Evolutionary conservation across 2,329 filamentous ascomycete genomes (phyloP).

Genomic region (Reticulascus tulasneorum): DNA sequence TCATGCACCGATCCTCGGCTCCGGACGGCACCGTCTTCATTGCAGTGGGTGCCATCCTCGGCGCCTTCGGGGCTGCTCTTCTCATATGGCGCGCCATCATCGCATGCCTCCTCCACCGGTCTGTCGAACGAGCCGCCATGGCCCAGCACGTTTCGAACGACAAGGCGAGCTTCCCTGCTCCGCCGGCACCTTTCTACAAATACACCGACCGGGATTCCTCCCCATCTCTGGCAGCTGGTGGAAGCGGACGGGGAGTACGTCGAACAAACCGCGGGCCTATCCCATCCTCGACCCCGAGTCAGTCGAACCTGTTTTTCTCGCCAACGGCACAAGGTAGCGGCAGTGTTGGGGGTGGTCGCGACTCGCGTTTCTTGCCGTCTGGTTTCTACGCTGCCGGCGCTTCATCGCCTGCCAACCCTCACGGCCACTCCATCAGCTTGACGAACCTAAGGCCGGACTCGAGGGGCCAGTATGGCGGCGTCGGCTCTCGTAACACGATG

Average conservation of each 20-base stretch:
- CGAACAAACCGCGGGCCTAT: constrained; percentile 49
- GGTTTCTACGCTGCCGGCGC: constrained; percentile 81
- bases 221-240: constrained; percentile 44
- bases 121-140: constrained; percentile 79
- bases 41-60: constrained; percentile 82
- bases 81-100: constrained; percentile 85
- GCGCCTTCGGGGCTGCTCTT: constrained; percentile 75
- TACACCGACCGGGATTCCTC: constrained; percentile 57
- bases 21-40: constrained; percentile 97
- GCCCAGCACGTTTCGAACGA: constrained; percentile 66
- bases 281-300: constrained; percentile 54
- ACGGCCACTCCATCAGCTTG: constrained; percentile 54
- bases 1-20: constrained; percentile 80
- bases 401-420: constrained; percentile 40
- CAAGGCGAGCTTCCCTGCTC: constrained; percentile 61
- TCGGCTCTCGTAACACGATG: constrained; percentile 35
- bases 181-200: constrained; percentile 60
- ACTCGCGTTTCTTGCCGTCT: constrained; percentile 79
- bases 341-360: constrained; percentile 55
- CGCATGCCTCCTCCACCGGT: constrained; percentile 87
- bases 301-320: constrained; percentile 85
- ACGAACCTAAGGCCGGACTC: constrained; percentile 59
- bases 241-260: constrained; percentile 46
- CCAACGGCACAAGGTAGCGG: constrained; percentile 75
- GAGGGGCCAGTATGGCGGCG: constrained; percentile 38